Base-by-base conservation (phyloP, 768 basidiomycete genomes). In the Myochromella boudieri region DNA sequence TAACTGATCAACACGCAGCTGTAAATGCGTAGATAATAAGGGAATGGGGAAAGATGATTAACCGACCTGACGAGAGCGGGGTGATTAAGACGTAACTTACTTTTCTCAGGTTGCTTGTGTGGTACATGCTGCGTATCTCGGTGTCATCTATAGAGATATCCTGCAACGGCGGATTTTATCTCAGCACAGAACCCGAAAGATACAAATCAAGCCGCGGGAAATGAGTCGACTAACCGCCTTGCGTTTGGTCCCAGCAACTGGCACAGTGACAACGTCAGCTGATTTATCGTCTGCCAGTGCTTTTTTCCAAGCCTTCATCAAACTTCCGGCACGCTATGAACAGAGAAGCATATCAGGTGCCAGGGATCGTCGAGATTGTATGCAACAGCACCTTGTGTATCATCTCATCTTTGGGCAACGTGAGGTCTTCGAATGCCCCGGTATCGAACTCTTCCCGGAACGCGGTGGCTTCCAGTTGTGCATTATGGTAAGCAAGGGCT, bases 401-500 rank as follows among this genome's bases (percentile, higher is more conserved):
- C 61, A 78, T 75, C 47, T 84, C 80, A 37, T 81, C 68, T 56
- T 87, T 84, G 3, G 95, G 95, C 48, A 77, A 62, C 0, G 95
- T 93, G 55, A 85, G 67, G 65, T 99, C 95, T 52, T 89, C 84
- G 50, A 91, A 91, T 0, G 80, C 68, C 46, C 82, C 80, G 1
- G 77, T 71, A 60, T 95, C 84, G 53, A 85, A 97, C 48, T 93
- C 82, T 60, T 97, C 91, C 42, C 89, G 83, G 68, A 98, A 95
- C 0, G 97, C 97, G 44, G 82, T 84, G 6, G 95, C 91, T 67
- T 97, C 85, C 6, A 98, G 77, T 58, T 95, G 89, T 15, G 82
- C 88, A 63, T 95, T 93, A 61, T 95, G 91, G 55, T 81, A 92
- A 10, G 85, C 85, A 43, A 97, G 77, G 4, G 89, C 91, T 92